These are phyloP conservation scores for Penicillium cosmopolitanum DNA, from an alignment of 495 filamentous ascomycete genomes.

Conservation along the genomic window DNA sequence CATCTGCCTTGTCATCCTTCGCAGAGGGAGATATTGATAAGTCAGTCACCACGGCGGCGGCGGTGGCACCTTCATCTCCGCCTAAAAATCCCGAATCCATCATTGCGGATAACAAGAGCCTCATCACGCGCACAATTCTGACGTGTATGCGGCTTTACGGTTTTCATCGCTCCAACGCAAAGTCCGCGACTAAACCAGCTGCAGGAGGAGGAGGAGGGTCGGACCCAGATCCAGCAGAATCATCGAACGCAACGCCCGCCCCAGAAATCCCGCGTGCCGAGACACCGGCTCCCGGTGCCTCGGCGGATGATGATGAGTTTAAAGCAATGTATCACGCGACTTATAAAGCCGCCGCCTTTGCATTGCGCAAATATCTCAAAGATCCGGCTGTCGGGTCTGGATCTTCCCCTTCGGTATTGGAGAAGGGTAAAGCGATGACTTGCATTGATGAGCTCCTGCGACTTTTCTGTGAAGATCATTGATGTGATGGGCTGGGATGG, in stretches of 20 bases:
- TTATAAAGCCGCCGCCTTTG: slow-evolving; percentile 62
- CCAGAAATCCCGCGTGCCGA: slow-evolving; percentile 25
- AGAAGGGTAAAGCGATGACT: slow-evolving; percentile 50
- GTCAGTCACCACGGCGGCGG: slow-evolving; percentile 4
- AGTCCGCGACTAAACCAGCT: slow-evolving; percentile 27
- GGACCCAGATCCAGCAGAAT: slow-evolving; percentile 23
- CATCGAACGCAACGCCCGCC: slow-evolving; percentile 11
- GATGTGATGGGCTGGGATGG: slow-evolving; percentile 6
- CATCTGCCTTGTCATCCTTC: slow-evolving; percentile 22
- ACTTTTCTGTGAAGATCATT: slow-evolving; percentile 51
- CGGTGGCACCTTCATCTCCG: slow-evolving; percentile 21
- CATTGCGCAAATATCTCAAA: slow-evolving; percentile 55
- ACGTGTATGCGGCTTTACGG: slow-evolving; percentile 69
- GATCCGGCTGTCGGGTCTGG: slow-evolving; percentile 13
- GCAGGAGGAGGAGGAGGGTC: slow-evolving; percentile 4
- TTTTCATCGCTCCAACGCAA: slow-evolving; percentile 50
- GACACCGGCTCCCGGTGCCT: slow-evolving; percentile 24
- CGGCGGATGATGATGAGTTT: slow-evolving; percentile 60
- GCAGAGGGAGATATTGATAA: slow-evolving; percentile 15
- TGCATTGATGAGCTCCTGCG: slow-evolving; percentile 50
- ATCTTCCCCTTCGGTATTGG: slow-evolving; percentile 30
- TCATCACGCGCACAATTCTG: slow-evolving; percentile 53
- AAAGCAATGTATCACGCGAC: slow-evolving; percentile 69
- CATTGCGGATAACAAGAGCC: slow-evolving; percentile 46
- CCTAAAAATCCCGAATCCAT: slow-evolving; percentile 40